Evolutionary conservation across 1,139 yeast species (phyloP).

Genomic region (Pichia norvegensis): DNA sequence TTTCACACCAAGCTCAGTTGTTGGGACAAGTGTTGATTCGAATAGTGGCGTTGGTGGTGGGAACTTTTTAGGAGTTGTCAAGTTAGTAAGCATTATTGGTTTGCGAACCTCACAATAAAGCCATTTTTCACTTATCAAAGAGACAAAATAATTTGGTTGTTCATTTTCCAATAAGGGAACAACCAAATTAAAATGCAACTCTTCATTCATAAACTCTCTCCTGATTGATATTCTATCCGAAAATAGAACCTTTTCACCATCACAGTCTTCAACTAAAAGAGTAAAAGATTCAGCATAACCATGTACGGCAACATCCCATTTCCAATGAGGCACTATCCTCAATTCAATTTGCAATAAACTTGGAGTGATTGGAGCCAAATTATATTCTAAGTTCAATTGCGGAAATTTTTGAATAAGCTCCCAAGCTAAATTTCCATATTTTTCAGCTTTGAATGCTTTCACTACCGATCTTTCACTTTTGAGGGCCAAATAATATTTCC

Average conservation of each 20-base stretch:
- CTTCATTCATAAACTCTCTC: conserved; percentile 41
- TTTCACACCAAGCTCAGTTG: conserved; percentile 38
- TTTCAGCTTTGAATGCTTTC: conserved; percentile 68
- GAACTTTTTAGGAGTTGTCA: conserved; percentile 61
- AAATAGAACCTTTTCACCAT: conserved; percentile 67
- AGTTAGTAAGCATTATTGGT: conserved; percentile 50
- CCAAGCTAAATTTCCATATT: conserved; percentile 54
- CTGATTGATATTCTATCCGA: conserved; percentile 48
- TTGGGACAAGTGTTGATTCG: conserved; percentile 44
- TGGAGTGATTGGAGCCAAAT: conserved; percentile 71
- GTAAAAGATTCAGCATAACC: conserved; percentile 60
- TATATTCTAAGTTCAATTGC: conserved; percentile 45
- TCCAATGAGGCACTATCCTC: conserved; percentile 64
- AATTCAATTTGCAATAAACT: conserved; percentile 58
- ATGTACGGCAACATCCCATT: conserved; percentile 63
- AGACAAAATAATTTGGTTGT: conserved; percentile 73
- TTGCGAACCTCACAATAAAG: conserved; percentile 59
- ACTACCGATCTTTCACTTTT: conserved; percentile 65
- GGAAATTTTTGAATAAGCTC: conserved; percentile 71
- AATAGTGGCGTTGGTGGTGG: conserved; percentile 53
- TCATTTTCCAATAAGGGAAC: conserved; percentile 51
- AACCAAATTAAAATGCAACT: conserved; percentile 57
- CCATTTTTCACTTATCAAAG: conserved; percentile 78
- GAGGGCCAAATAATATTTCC: conserved; percentile 66
- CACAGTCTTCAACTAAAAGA: conserved; percentile 72